phyloP scores from a whole-genome alignment of 2,329 filamentous ascomycete genomes.

The Monosporascus sp. region DNA sequence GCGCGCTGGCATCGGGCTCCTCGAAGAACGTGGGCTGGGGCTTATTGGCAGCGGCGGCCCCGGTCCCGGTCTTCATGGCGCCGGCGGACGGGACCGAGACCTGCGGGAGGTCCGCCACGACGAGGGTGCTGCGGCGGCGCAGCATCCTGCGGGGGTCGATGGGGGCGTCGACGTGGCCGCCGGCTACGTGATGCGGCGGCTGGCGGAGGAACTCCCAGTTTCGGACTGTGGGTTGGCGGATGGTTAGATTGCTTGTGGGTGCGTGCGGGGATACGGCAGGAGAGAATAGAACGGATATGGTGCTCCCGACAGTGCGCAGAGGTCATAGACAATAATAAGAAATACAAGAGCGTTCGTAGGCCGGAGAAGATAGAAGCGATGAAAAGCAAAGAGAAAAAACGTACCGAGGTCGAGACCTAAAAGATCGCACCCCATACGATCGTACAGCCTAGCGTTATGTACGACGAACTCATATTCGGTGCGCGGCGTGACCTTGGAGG shows the following conservation, averaged over 20 bases:
- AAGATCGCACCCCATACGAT: slow-evolving; percentile 89
- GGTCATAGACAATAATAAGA: too few species aligned
- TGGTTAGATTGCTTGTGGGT: too few species aligned
- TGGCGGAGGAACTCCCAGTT: slow-evolving; percentile 74
- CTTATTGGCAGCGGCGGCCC: slow-evolving; percentile 28
- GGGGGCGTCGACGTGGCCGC: slow-evolving; percentile 37
- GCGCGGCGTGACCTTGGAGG: slow-evolving; percentile 70
- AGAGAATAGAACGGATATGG: too few species aligned
- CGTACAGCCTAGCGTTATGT: slow-evolving; percentile 78
- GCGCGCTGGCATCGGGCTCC: slow-evolving; percentile 83
- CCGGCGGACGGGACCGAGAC: slow-evolving; percentile 14
- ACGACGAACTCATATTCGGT: slow-evolving; percentile 87
- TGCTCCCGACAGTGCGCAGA: too few species aligned
- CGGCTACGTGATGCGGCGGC: slow-evolving; percentile 31
- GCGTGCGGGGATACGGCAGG: too few species aligned
- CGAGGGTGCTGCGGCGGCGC: slow-evolving; percentile 67
- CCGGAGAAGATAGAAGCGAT: slow-evolving; percentile 7
- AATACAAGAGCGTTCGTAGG: too few species aligned
- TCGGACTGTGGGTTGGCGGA: slow-evolving; percentile 58
- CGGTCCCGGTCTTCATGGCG: slow-evolving; percentile 37
- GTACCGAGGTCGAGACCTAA: slow-evolving; percentile 79
- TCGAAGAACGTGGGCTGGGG: slow-evolving; percentile 74
- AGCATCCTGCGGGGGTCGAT: slow-evolving; percentile 65
- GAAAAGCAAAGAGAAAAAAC: slow-evolving; percentile 26
- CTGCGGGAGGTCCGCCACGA: slow-evolving; percentile 67